phyloP scores from a whole-genome alignment of 805 yeast species.

The Sugiyamaella mastotermitis region DNA sequence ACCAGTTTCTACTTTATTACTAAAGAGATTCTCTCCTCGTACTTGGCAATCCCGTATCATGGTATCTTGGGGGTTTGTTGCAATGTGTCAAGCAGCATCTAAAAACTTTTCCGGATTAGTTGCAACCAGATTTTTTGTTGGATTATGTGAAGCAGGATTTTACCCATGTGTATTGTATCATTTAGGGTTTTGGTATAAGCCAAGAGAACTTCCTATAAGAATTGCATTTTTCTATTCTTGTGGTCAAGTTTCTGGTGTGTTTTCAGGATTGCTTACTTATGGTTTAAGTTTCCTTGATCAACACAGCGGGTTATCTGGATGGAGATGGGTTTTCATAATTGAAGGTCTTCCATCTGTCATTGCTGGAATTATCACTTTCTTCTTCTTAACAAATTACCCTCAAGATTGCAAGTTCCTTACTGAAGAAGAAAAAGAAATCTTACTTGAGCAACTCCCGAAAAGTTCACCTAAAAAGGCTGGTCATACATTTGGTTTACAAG shows the following conservation, averaged over 20 bases:
- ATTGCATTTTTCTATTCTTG: slow-evolving; percentile 26
- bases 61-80: slow-evolving; percentile 45
- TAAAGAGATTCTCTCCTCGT: slow-evolving; percentile 32
- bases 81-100: slow-evolving; percentile 45
- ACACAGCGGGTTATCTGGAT: slow-evolving; percentile 32
- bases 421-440: slow-evolving; percentile 12
- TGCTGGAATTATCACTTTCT: slow-evolving; percentile 15
- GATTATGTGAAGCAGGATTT: slow-evolving; percentile 45
- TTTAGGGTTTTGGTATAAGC: slow-evolving; percentile 28
- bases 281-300: slow-evolving; percentile 37
- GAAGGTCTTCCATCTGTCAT: slow-evolving; percentile 37
- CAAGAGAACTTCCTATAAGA: slow-evolving; percentile 27
- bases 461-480: slow-evolving; percentile 2
- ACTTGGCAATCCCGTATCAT: slow-evolving; percentile 35
- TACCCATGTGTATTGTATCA: slow-evolving; percentile 35
- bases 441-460: slow-evolving; percentile 9
- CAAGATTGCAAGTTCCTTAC: slow-evolving; percentile 29
- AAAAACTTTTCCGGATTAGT: slow-evolving; percentile 39
- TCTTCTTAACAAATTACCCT: slow-evolving; percentile 45
- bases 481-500: not conserved
- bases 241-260: slow-evolving; percentile 34
- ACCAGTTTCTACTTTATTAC: slow-evolving; percentile 32
- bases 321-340: slow-evolving; percentile 39
- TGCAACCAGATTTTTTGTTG: slow-evolving; percentile 41
- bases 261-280: slow-evolving; percentile 51